Evolutionary conservation across 768 basidiomycete genomes (phyloP).

Genomic region (Lanmaoa pseudosensibilis): DNA sequence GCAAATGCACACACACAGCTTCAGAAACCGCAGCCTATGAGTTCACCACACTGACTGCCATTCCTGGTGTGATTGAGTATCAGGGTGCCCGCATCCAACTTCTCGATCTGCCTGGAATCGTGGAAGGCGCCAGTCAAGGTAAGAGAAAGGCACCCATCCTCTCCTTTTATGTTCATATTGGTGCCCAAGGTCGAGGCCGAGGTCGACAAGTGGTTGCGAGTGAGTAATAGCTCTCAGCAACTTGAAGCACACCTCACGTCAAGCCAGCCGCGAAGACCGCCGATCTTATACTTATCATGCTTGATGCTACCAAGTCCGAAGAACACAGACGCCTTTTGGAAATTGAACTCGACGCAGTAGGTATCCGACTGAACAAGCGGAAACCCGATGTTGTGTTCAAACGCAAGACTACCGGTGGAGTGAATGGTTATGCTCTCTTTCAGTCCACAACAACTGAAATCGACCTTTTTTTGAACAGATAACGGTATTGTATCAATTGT

Average conservation of each 20-base stretch:
- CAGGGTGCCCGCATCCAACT: conserved; percentile 93
- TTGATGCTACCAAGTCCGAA: conserved; percentile 90
- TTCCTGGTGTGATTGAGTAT: conserved; percentile 96
- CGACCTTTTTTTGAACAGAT: conserved; percentile 47
- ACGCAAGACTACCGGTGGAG: conserved; percentile 88
- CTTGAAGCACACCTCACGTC: conserved; percentile 7
- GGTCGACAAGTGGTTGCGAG: conserved; percentile 96
- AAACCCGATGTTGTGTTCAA: conserved; percentile 97
- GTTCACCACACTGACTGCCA: conserved; percentile 93
- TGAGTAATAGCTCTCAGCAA: conserved; percentile 29
- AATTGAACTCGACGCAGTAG: conserved; percentile 93
- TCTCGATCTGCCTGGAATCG: conserved; percentile 93
- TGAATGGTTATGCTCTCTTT: conserved; percentile 38
- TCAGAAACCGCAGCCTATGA: conserved; percentile 92
- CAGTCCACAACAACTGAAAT: neutral
- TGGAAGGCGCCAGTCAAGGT: conserved; percentile 88
- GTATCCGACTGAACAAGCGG: conserved; percentile 87
- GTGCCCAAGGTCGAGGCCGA: conserved; percentile 67
- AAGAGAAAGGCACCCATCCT: neutral
- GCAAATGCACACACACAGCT: conserved; percentile 88
- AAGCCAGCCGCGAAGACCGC: conserved; percentile 77
- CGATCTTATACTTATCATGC: conserved; percentile 90
- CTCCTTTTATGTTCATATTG: neutral
- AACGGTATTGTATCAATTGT: conserved; percentile 46
- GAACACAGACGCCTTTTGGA: conserved; percentile 89